phyloP scores from a whole-genome alignment of 192 early-diverging fungal genomes.

The Dissophora ornata region DNA sequence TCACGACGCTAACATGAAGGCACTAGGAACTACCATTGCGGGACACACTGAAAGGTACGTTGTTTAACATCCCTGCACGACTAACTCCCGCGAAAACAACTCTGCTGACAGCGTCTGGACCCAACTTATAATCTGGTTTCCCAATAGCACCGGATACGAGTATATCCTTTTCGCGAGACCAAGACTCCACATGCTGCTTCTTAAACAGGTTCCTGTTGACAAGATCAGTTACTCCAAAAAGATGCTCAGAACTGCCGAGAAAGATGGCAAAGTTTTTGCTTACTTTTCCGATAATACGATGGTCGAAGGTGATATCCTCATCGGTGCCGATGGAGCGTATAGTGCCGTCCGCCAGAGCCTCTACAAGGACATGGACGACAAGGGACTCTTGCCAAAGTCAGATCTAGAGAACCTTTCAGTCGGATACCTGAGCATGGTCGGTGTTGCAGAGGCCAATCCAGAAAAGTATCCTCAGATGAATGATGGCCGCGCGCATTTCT shows the following conservation, averaged over 20 bases:
- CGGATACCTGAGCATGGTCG: conserved; percentile 13
- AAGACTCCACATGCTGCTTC: conserved; percentile 2
- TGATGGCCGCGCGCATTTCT: not conserved
- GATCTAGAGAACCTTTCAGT: conserved; percentile 10
- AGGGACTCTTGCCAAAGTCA: not conserved
- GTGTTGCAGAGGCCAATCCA: conserved; percentile 14
- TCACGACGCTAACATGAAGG: not conserved
- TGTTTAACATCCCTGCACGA: not conserved
- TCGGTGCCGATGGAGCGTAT: conserved; percentile 36
- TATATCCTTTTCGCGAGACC: conserved; percentile 5
- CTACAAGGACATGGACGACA: conserved; percentile 11
- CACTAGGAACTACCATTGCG: not conserved
- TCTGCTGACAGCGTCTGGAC: too few species aligned
- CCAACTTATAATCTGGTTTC: not conserved
- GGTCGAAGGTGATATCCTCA: conserved; percentile 24
- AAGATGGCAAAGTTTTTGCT: conserved; percentile 7
- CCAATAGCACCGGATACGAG: conserved; percentile 18
- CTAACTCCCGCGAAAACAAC: too few species aligned
- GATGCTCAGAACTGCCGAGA: not conserved
- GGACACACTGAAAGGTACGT: too few species aligned
- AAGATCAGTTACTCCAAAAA: conserved; percentile 14
- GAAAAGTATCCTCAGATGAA: conserved; percentile 26
- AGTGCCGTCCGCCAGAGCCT: conserved; percentile 22
- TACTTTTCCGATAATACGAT: conserved; percentile 10
- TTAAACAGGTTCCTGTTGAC: conserved; percentile 7